A percentile compares a stretch with the other conserved stretches of the same genome.
Conservation (phyloP, 1,284 basidiomycete genomes). For the Fistulina hepatica region DNA sequence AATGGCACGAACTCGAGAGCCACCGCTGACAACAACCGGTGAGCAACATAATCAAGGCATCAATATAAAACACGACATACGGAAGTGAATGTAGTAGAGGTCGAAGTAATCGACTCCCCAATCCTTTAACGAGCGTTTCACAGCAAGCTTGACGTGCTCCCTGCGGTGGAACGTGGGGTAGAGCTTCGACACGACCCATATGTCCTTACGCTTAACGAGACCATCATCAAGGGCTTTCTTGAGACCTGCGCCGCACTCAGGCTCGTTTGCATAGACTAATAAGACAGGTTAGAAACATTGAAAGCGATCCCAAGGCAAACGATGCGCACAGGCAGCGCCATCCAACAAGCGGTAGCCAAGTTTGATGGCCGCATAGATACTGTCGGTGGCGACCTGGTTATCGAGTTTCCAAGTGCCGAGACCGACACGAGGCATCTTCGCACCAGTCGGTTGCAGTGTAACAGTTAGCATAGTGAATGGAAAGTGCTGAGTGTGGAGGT, state of each 20-base stretch:
- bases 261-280: conserved; percentile 79
- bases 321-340: too few species aligned
- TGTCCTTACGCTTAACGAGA: conserved; percentile 61
- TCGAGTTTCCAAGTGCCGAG: too few species aligned
- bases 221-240: conserved; percentile 66
- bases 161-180: conserved; percentile 75
- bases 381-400: too few species aligned
- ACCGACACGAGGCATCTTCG: too few species aligned
- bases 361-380: conserved; percentile 35
- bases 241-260: conserved; percentile 70
- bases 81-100: conserved; percentile 72
- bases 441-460: too few species aligned
- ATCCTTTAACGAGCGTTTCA: conserved; percentile 52
- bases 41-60: conserved; percentile 68
- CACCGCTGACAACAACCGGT: conserved; percentile 60
- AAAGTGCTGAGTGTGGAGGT: too few species aligned
- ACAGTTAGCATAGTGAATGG: too few species aligned
- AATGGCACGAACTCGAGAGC: conserved; percentile 69
- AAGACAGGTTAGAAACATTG: too few species aligned
- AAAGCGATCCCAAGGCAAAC: too few species aligned
- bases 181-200: conserved; percentile 36
- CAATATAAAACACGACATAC: too few species aligned
- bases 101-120: conserved; percentile 77
- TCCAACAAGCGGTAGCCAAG: conserved; percentile 76
- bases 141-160: conserved; percentile 43